Evolutionary conservation across 495 filamentous ascomycete genomes (phyloP), one percentile per base, ranked within the genome.

Genomic region (Sordaria brevicollis): DNA sequence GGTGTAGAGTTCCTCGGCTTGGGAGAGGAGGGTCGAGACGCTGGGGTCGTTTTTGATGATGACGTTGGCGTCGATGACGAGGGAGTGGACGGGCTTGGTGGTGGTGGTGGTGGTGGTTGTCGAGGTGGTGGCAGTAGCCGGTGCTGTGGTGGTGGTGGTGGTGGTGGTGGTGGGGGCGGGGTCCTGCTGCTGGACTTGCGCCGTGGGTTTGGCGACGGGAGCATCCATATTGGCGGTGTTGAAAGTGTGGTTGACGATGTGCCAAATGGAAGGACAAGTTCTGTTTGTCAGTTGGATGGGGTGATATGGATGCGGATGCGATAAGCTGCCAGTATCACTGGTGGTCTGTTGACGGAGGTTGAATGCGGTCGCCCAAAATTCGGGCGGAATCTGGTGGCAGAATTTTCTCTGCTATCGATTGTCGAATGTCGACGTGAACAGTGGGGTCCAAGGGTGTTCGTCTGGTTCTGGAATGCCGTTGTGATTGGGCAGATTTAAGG

Each of bases 21-120:
- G 88, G 49, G 84, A 82, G 62, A 97, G 82, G 29, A 98, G 83
- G 7, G 89, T 91, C 37, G 91, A 93, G 38, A 94, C 86, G 33
- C 89, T 80, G 57, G 93, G 92, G 72, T 92, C 89, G 81, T 96
- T 96, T 75, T 91, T 92, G 69, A 99, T 89, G 70, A 99, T 90
- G 2, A 94, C 93, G 65, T 93, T 93, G 33, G 95, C 88, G 79
- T 99, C 95, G 70, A 99, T 82, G 68, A 98, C 86, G 41, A 99
- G 86, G 13, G 91, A 91, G 82, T 96, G 87, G 65, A 97, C 84
- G 4, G 89, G 84, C 76, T 95, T 95, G 37, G 71, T 69, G 1
- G 74, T 38, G 3, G 69, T 54, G 35, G 33, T 11, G 8, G 68
- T 25, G 13, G 7, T 33, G 8, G 70, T 49, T 37, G 69, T 38